phyloP scores from a whole-genome alignment of 1,284 basidiomycete genomes.

The Ganoderma meredithae region DNA sequence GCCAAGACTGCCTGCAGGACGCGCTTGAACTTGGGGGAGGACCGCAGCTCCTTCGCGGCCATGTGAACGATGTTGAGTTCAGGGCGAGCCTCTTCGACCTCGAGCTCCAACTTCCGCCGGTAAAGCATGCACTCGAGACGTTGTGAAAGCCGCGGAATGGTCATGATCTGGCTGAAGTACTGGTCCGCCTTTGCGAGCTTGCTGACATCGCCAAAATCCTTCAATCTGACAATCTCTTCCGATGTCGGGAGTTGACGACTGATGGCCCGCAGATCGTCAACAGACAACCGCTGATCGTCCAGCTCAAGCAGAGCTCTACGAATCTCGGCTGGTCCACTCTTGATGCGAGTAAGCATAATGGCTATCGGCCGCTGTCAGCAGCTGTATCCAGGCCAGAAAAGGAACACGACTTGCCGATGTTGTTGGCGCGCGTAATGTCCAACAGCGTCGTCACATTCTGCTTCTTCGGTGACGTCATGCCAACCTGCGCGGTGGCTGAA shows the following conservation, averaged over 20 bases:
- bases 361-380: constrained; percentile 47
- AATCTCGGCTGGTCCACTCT: constrained; percentile 69
- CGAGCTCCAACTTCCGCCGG: constrained; percentile 80
- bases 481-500: constrained; percentile 51
- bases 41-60: constrained; percentile 79
- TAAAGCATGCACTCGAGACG: constrained; percentile 87
- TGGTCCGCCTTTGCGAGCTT: constrained; percentile 86
- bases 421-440: constrained; percentile 85
- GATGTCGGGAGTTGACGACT: constrained; percentile 76
- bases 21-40: constrained; percentile 71
- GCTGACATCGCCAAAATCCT: constrained; percentile 69
- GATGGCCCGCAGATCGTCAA: constrained; percentile 80
- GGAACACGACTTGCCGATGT: constrained; percentile 61
- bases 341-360: constrained; percentile 84
- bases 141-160: constrained; percentile 76
- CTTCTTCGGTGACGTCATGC: constrained; percentile 55
- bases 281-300: constrained; percentile 69
- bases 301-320: constrained; percentile 72
- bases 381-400: not conserved
- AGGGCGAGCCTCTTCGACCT: constrained; percentile 85
- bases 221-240: constrained; percentile 77
- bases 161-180: constrained; percentile 84
- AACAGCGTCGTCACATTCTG: constrained; percentile 74
- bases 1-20: constrained; percentile 78
- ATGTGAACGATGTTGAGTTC: constrained; percentile 81